Evolutionary conservation across 108 stramenopile species (phyloP).

Genomic region (Conticribra guillardii): DNA sequence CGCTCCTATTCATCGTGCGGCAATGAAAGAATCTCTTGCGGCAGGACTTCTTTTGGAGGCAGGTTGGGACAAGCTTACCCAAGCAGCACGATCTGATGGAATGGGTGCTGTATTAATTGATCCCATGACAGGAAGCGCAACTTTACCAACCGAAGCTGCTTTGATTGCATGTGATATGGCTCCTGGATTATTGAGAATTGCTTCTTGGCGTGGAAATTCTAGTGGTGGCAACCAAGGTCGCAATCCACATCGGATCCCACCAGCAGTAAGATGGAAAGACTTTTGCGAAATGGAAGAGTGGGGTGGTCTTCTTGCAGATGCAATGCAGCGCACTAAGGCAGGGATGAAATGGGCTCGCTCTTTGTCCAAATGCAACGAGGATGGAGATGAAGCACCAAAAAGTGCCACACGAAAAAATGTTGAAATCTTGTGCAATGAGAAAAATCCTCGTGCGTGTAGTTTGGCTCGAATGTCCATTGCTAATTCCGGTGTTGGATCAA

Average conservation of each 20-base stretch:
- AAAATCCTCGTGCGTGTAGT: conserved; percentile 42
- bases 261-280: conserved; percentile 76
- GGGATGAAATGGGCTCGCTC: conserved; percentile 59
- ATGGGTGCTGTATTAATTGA: conserved; percentile 57
- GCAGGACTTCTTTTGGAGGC: conserved; percentile 75
- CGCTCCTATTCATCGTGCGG: conserved; percentile 69
- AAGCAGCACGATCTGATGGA: conserved; percentile 43
- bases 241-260: conserved; percentile 60
- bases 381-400: background rate
- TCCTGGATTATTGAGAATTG: conserved; percentile 75
- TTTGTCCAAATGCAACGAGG: background rate
- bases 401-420: conserved; percentile 37
- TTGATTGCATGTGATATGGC: conserved; percentile 81
- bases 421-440: conserved; percentile 53
- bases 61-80: conserved; percentile 62
- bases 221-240: conserved; percentile 26
- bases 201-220: conserved; percentile 33
- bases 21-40: conserved; percentile 86
- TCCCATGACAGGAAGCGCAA: conserved; percentile 86
- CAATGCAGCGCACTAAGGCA: conserved; percentile 54
- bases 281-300: conserved; percentile 42
- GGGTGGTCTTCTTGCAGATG: conserved; percentile 72
- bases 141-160: conserved; percentile 74
- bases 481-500: conserved; percentile 55
- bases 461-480: conserved; percentile 42